Evolutionary conservation across 768 basidiomycete genomes (phyloP).

Genomic region (Leccinellum albellum): DNA sequence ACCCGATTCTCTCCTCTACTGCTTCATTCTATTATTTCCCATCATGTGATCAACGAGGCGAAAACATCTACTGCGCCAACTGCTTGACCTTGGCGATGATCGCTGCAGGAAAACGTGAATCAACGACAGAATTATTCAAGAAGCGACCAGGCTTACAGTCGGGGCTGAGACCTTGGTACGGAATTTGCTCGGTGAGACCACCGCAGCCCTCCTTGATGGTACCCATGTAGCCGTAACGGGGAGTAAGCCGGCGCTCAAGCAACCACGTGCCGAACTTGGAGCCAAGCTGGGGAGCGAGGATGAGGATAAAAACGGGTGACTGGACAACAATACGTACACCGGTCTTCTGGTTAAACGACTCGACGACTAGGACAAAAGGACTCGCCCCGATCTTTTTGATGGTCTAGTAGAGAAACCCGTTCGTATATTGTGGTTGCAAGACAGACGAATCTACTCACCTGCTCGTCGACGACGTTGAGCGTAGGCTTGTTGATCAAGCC

Average conservation of each 20-base stretch:
- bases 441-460: constrained; percentile 38
- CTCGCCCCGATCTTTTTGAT: constrained; percentile 69
- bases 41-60: background rate
- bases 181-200: constrained; percentile 83
- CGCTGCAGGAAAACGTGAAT: constrained; percentile 26
- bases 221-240: constrained; percentile 80
- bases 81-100: constrained; percentile 45
- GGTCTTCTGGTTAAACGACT: constrained; percentile 86
- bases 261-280: constrained; percentile 86
- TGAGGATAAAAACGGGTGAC: background rate
- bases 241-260: constrained; percentile 75
- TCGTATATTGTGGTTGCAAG: background rate
- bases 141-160: constrained; percentile 49
- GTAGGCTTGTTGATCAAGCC: constrained; percentile 86
- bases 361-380: constrained; percentile 79
- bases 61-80: constrained; percentile 29
- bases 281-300: constrained; percentile 47
- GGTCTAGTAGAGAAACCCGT: constrained; percentile 31
- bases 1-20: background rate
- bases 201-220: constrained; percentile 71
- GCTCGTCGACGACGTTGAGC: constrained; percentile 79
- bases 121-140: background rate
- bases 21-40: background rate
- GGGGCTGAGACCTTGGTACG: constrained; percentile 75
- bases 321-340: constrained; percentile 42